Conservation (phyloP, 306 rosid species). For the Quercus ilex region DNA sequence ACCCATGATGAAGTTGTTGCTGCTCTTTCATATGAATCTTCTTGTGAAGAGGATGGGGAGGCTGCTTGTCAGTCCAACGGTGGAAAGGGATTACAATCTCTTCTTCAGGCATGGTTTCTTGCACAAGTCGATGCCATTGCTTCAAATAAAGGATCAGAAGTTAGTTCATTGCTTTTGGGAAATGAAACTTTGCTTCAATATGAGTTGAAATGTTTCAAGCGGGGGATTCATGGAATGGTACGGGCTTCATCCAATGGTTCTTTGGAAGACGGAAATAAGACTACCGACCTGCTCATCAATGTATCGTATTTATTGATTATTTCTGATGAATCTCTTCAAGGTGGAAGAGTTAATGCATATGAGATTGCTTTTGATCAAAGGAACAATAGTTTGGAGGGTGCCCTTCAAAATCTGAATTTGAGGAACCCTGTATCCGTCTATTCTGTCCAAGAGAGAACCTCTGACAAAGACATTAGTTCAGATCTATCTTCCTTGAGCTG, state of each 20-base stretch:
- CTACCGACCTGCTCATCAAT: conserved; percentile 29
- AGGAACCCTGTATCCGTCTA: conserved; percentile 60
- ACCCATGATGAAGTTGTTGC: conserved; percentile 50
- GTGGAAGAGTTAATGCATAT: conserved; percentile 44
- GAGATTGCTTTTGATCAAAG: conserved; percentile 56
- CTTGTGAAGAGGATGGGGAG: conserved; percentile 42
- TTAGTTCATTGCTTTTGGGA: conserved; percentile 56
- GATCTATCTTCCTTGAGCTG: conserved; percentile 71
- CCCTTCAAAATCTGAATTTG: conserved; percentile 45
- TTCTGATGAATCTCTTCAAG: conserved; percentile 43
- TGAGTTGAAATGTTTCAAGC: conserved; percentile 43
- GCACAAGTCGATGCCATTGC: conserved; percentile 68
- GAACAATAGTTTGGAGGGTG: conserved; percentile 36
- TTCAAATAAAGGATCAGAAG: conserved; percentile 53
- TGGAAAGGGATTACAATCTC: conserved; percentile 53
- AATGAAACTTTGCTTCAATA: conserved; percentile 70
- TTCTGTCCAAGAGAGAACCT: conserved; percentile 48
- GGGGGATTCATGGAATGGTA: conserved; percentile 39
- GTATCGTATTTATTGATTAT: conserved; percentile 52
- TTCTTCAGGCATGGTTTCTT: conserved; percentile 62
- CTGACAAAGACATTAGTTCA: conserved; percentile 37
- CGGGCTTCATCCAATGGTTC: conserved; percentile 35
- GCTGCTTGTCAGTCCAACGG: conserved; percentile 37
- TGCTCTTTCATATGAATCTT: conserved; percentile 49
- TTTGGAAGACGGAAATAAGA: conserved; percentile 38